Evolutionary conservation across 306 rosid genomes (phyloP).

Genomic region (Arachis hypogaea): DNA sequence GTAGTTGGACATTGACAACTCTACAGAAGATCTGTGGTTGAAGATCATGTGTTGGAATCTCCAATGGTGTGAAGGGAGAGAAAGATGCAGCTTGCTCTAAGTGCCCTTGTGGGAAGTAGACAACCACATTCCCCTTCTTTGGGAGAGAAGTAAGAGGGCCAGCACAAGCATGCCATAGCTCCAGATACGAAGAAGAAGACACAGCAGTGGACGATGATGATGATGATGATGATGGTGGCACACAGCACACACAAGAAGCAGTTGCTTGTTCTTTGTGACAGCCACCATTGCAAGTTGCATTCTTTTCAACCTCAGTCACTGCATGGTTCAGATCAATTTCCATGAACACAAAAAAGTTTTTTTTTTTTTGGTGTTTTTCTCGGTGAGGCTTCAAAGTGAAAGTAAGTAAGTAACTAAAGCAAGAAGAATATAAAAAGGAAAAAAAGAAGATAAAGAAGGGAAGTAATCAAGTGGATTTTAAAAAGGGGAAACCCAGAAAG

Average conservation of each 20-base stretch:
- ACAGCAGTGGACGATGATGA: constrained; percentile 70
- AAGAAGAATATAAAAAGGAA: constrained; percentile 28
- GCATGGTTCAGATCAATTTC: constrained; percentile 98
- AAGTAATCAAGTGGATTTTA: constrained; percentile 51
- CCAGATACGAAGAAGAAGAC: constrained; percentile 73
- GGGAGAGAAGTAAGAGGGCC: constrained; percentile 93
- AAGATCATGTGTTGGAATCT: constrained; percentile 72
- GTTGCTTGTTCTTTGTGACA: constrained; percentile 50
- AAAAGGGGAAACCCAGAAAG: constrained; percentile 49
- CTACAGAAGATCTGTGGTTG: constrained; percentile 88
- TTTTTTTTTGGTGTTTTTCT: constrained; percentile 35
- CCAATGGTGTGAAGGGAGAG: constrained; percentile 74
- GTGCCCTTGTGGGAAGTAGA: constrained; percentile 94
- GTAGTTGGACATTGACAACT: constrained; percentile 81
- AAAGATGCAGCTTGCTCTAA: constrained; percentile 74
- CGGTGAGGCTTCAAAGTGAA: constrained; percentile 37
- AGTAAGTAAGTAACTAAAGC: constrained; percentile 1
- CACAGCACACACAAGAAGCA: constrained; percentile 56
- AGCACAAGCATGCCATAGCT: constrained; percentile 99
- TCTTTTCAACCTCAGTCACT: constrained; percentile 74
- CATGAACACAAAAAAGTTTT: constrained; percentile 62
- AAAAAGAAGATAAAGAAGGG: constrained; percentile 11
- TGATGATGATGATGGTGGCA: constrained; percentile 74
- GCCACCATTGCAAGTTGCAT: constrained; percentile 61
- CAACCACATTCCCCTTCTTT: constrained; percentile 89